Base-by-base conservation (phyloP, 345 rosid species). In the Barbarea vulgaris region DNA sequence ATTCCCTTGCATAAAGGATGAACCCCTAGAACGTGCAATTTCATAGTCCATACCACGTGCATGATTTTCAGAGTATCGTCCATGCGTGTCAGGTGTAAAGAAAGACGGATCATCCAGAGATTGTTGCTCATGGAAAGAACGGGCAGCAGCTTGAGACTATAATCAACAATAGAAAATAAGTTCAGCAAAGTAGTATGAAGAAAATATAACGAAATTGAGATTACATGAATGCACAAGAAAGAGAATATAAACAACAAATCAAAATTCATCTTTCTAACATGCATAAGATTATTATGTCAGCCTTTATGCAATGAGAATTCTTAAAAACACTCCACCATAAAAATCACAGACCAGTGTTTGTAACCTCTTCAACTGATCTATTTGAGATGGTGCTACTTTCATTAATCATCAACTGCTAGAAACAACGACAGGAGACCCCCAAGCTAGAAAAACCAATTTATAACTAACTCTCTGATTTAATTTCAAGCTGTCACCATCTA, bases 81-180 rank as follows among this genome's bases (percentile, higher is more conserved):
- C 90, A 80, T 77, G 81, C 30, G 80, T 31, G 62, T 86, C 87
- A 76, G 88, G 82, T 76, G 87, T 84, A 69, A 62, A 56, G 67
- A 60, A 65, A 19, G 94, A 79, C 50, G 82, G 89, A 19, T 95
- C 96, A 60, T 83, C 88, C 52, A 87, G 74, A 82, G 86, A 81
- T 65, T 83, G 93, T 73, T 92, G 84, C 63, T 87, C 94, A 65
- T 86, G 89, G 72, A 81, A 75, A 75, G 83, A 83, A 79, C 87
- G 84, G 41, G 61, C 53, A 70, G 81, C 79, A 75, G 85, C 87
- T 89, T 88, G 86, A 28, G 57, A 77, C 76, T 79, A 57, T 27
- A 72, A 46, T 53, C 27, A 28, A 66, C 73, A 59, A 66, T 51
- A 64, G 22, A 21, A 77, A 53, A 63, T 44, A 44, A 18, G 39